Evolutionary conservation across 2,329 filamentous ascomycete species (phyloP).

Genomic region (Trichoderma brevicompactum): DNA sequence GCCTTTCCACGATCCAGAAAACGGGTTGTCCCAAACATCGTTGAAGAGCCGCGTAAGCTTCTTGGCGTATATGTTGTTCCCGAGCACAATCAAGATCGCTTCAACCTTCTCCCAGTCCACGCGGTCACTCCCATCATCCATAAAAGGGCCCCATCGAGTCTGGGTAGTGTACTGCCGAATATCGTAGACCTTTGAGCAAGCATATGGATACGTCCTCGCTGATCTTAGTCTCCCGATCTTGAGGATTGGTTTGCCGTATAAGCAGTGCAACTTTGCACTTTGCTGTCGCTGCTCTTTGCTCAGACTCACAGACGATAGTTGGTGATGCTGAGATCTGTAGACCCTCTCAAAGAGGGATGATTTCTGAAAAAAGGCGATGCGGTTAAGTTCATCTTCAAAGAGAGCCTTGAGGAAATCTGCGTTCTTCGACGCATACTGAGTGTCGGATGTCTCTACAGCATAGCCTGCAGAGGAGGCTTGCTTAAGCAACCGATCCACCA

Average conservation of each 20-base stretch:
- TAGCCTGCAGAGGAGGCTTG: conserved; percentile 47
- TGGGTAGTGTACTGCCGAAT: conserved; percentile 66
- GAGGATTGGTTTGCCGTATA: conserved; percentile 66
- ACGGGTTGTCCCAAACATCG: conserved; percentile 60
- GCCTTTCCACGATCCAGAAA: conserved; percentile 58
- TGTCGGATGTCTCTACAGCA: conserved; percentile 40
- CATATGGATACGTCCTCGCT: conserved; percentile 59
- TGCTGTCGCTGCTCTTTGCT: conserved; percentile 55
- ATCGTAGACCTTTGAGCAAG: conserved; percentile 74
- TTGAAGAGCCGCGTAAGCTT: conserved; percentile 53
- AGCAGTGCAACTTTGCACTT: conserved; percentile 71
- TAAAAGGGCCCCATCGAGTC: conserved; percentile 73
- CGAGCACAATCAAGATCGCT: conserved; percentile 71
- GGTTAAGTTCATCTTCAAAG: conserved; percentile 54
- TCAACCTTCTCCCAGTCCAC: conserved; percentile 85
- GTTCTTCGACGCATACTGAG: conserved; percentile 53
- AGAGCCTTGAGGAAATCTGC: conserved; percentile 49
- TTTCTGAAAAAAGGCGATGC: conserved; percentile 64
- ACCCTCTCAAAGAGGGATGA: conserved; percentile 67
- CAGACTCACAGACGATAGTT: background rate
- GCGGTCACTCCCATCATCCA: conserved; percentile 61
- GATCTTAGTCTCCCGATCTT: conserved; percentile 44
- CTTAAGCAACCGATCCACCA: conserved; percentile 52
- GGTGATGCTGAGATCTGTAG: conserved; percentile 12
- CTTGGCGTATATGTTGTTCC: conserved; percentile 62